Conservation (phyloP, 352 stramenopile genomes). For the Globisporangium sylvaticum region DNA sequence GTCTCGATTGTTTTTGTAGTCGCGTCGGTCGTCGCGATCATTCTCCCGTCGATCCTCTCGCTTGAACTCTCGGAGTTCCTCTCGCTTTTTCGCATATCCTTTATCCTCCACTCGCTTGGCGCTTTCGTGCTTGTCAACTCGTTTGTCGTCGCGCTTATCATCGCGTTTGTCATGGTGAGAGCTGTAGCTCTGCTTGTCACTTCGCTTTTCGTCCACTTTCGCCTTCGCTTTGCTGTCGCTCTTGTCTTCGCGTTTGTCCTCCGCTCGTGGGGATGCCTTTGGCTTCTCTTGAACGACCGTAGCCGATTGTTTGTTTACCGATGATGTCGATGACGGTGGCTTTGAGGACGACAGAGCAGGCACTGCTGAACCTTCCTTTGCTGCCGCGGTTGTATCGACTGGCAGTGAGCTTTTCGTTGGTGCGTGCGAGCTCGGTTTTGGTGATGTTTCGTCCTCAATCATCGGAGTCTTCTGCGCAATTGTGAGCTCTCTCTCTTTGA, state of each 20-base stretch:
- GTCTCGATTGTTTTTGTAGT: conserved; percentile 11
- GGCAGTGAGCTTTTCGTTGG: neutral
- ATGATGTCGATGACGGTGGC: neutral
- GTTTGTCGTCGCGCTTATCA: conserved; percentile 4
- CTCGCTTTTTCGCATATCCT: conserved; percentile 2
- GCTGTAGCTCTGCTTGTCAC: neutral
- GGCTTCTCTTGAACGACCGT: neutral
- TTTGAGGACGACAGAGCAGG: neutral
- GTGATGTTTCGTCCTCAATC: neutral
- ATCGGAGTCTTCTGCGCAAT: neutral
- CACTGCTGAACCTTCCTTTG: neutral
- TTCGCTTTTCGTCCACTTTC: neutral
- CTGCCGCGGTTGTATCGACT: neutral
- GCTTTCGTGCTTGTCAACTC: conserved; percentile 8
- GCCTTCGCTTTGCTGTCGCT: neutral
- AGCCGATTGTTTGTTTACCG: neutral
- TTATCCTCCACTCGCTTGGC: conserved; percentile 16
- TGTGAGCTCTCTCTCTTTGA: conserved; percentile 19
- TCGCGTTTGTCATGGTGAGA: neutral
- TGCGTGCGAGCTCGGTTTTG: neutral
- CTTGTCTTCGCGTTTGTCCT: conserved; percentile 5
- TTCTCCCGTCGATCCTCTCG: conserved; percentile 17
- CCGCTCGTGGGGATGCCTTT: neutral
- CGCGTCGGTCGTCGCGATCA: conserved; percentile 2
- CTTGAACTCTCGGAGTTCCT: neutral